Evolutionary conservation across 2,329 filamentous ascomycete species (phyloP).

Genomic region (Aspergillus glaucus): DNA sequence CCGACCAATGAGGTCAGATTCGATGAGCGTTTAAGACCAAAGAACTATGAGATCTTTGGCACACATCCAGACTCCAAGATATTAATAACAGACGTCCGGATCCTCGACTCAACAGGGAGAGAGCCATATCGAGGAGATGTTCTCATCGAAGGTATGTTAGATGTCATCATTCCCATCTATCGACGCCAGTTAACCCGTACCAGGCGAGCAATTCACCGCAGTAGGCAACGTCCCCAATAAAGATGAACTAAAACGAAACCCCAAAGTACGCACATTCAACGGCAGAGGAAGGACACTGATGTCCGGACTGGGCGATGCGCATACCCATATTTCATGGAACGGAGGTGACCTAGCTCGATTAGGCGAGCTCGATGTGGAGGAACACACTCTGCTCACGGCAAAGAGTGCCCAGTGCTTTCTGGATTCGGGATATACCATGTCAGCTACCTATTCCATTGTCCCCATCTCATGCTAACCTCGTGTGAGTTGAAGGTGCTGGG

Average conservation of each 20-base stretch:
- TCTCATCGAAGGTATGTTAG: slow-evolving; percentile 26
- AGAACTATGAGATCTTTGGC: background rate
- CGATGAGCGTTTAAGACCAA: background rate
- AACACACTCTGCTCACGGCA: slow-evolving; percentile 44
- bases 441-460: background rate
- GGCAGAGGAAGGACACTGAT: slow-evolving; percentile 45
- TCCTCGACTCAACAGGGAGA: slow-evolving; percentile 35
- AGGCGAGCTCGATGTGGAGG: slow-evolving; percentile 40
- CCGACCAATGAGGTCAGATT: background rate
- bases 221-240: slow-evolving; percentile 31
- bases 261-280: slow-evolving; percentile 31
- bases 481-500: slow-evolving; percentile 31
- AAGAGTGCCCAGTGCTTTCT: slow-evolving; percentile 40
- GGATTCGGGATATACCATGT: slow-evolving; percentile 43
- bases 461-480: background rate
- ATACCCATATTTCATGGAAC: slow-evolving; percentile 43
- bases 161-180: too few relatives aligned
- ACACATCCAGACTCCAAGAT: background rate
- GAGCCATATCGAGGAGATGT: slow-evolving; percentile 37
- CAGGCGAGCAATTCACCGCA: slow-evolving; percentile 21
- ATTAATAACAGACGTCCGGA: slow-evolving; percentile 20
- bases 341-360: slow-evolving; percentile 37
- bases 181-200: background rate
- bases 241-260: slow-evolving; percentile 20
- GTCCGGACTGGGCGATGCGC: slow-evolving; percentile 45